Evolutionary conservation across 2,329 filamentous ascomycete species (phyloP).

Genomic region (Aspergillus versicolor): DNA sequence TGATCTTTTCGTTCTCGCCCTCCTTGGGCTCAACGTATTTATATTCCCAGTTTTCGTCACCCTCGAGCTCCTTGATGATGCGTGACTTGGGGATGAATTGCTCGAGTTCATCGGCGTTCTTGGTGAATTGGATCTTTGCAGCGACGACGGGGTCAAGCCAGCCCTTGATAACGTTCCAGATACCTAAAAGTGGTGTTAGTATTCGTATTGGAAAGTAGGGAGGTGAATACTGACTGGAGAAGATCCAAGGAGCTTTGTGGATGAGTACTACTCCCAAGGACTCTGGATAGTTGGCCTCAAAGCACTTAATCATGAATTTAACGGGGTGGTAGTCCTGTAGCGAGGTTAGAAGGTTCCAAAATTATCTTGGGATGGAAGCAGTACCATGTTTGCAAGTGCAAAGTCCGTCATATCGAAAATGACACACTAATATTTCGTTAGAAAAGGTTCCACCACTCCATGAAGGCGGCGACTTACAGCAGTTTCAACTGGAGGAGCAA

Average conservation of each 20-base stretch:
- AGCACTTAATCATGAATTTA: slow-evolving; percentile 99
- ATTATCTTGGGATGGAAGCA: slow-evolving; percentile 16
- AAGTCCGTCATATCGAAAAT: slow-evolving; percentile 97
- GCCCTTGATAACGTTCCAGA: slow-evolving; percentile 92
- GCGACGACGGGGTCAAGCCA: slow-evolving; percentile 98
- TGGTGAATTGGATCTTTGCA: slow-evolving; percentile 89
- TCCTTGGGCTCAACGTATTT: slow-evolving; percentile 72
- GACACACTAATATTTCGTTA: slow-evolving; percentile 64
- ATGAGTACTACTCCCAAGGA: slow-evolving; percentile 85
- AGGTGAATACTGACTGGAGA: slow-evolving; percentile 65
- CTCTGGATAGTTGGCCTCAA: slow-evolving; percentile 98
- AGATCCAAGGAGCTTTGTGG: slow-evolving; percentile 96
- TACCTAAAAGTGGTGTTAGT: slow-evolving; percentile 54
- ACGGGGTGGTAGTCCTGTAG: slow-evolving; percentile 83
- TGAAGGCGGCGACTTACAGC: slow-evolving; percentile 62
- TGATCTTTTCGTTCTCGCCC: slow-evolving; percentile 76
- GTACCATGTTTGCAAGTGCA: slow-evolving; percentile 88
- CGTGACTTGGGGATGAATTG: slow-evolving; percentile 69
- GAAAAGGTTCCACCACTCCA: slow-evolving; percentile 11
- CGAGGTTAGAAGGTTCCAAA: background rate
- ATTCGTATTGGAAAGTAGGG: background rate
- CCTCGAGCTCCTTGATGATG: slow-evolving; percentile 81
- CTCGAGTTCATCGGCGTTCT: slow-evolving; percentile 73
- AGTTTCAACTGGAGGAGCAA: slow-evolving; percentile 80
- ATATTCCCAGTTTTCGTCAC: slow-evolving; percentile 82